Percentiles rank a stretch among this genome's conserved stretches.
phyloP scores from a whole-genome alignment of 225 moss, liverwort and hornwort species.

The Thuidium tamariscinum region DNA sequence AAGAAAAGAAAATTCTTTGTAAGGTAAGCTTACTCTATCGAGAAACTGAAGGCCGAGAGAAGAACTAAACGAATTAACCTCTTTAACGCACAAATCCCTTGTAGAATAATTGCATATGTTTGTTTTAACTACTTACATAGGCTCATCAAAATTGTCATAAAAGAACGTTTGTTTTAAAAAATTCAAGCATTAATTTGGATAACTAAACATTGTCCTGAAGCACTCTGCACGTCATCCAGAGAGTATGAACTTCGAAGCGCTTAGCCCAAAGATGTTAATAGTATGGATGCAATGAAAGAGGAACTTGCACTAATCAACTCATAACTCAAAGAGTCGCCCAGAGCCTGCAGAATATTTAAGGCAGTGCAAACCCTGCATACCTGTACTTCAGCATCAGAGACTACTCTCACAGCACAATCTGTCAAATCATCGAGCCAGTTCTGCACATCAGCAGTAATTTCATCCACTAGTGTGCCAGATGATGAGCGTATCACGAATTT shows the following conservation, averaged over 20 bases:
- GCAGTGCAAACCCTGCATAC: conserved; percentile 2
- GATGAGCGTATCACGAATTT: conserved; percentile 94
- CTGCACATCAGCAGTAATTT: conserved; percentile 78
- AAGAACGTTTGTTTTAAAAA: not conserved
- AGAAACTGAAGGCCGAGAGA: not conserved
- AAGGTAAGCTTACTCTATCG: not conserved
- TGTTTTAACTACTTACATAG: too few relatives aligned
- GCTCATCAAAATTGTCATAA: not conserved
- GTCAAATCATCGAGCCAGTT: conserved; percentile 92
- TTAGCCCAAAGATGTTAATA: not conserved
- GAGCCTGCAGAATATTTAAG: not conserved
- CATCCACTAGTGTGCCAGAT: conserved; percentile 72
- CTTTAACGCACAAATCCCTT: not conserved
- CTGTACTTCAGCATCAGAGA: conserved; percentile 93
- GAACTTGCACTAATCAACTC: not conserved
- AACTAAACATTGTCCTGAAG: not conserved
- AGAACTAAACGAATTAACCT: not conserved
- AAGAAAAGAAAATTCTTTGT: not conserved
- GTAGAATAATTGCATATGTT: not conserved
- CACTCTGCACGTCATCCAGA: not conserved
- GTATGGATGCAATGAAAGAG: not conserved
- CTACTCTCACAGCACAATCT: conserved; percentile 68
- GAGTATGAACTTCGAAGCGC: not conserved
- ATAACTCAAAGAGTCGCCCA: not conserved
- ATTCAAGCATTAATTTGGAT: not conserved